Percentiles rank a stretch among this genome's conserved stretches.
Conservation (phyloP, 805 yeast species). For the Metschnikowia baotianmanensis region DNA sequence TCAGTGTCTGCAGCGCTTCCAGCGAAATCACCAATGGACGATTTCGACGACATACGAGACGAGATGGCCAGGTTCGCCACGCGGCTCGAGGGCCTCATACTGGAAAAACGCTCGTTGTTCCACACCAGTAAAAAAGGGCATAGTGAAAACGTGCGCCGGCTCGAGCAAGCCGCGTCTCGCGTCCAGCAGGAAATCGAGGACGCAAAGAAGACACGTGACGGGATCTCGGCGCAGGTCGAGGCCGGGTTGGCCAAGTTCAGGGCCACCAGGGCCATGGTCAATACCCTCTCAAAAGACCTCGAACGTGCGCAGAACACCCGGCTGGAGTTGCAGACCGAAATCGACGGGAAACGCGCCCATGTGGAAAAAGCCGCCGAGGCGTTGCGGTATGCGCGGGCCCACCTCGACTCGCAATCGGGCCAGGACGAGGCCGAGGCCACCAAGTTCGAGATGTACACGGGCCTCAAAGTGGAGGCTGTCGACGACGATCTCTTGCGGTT, state of each 20-base stretch:
- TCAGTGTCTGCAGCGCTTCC: neutral
- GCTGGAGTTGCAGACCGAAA: conserved; percentile 23
- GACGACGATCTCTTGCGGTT: conserved; percentile 47
- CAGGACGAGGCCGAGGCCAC: conserved; percentile 51
- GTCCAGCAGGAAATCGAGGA: conserved; percentile 31
- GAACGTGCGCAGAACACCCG: conserved; percentile 30
- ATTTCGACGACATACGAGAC: conserved; percentile 35
- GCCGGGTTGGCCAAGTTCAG: conserved; percentile 24
- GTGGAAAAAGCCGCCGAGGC: conserved; percentile 31
- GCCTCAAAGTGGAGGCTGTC: conserved; percentile 52
- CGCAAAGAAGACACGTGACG: conserved; percentile 25
- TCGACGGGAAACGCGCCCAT: conserved; percentile 31
- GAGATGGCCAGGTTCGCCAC: conserved; percentile 41
- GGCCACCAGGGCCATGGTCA: conserved; percentile 34
- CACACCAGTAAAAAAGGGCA: conserved; percentile 35
- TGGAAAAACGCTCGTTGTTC: conserved; percentile 31
- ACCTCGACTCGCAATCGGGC: conserved; percentile 42
- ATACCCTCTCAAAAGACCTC: conserved; percentile 35
- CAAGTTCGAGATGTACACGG: conserved; percentile 52
- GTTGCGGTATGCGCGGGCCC: conserved; percentile 30
- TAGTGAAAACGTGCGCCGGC: conserved; percentile 28
- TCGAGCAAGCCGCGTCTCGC: conserved; percentile 29
- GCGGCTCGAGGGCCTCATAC: conserved; percentile 34
- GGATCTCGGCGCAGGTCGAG: conserved; percentile 27
- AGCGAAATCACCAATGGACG: conserved; percentile 23